Percentiles rank a stretch among this genome's conserved stretches.
Evolutionary conservation across 1,139 yeast species (phyloP).

Genomic region (Scheffersomyces lignicola): DNA sequence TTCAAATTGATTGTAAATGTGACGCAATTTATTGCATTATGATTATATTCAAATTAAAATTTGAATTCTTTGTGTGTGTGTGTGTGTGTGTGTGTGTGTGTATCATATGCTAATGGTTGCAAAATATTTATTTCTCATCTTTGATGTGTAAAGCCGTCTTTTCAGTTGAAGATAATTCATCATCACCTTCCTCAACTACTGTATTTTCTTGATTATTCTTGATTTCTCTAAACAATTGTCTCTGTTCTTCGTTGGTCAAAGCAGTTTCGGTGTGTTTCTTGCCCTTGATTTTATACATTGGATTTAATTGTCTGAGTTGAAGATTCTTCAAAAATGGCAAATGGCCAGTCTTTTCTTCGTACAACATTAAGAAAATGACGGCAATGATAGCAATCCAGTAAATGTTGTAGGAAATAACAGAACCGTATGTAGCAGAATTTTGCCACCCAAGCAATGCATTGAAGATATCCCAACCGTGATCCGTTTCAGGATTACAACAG

Average conservation of each 20-base stretch:
- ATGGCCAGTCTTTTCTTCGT: constrained; percentile 60
- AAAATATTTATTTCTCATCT: no score
- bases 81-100: constrained; percentile 16
- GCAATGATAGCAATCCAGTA: constrained; percentile 73
- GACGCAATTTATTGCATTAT: no score
- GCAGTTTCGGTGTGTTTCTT: constrained; percentile 56
- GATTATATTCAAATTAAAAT: no score
- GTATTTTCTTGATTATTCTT: constrained; percentile 17
- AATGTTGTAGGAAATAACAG: constrained; percentile 77
- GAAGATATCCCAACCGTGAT: constrained; percentile 92
- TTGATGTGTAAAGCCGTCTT: constrained; percentile 1
- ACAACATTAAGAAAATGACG: constrained; percentile 59
- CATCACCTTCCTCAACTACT: constrained; percentile 4
- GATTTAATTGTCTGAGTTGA: constrained; percentile 59
- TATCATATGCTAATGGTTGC: neutral
- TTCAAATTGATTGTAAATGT: no score
- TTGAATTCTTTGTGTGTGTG: neutral
- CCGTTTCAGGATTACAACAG: constrained; percentile 88
- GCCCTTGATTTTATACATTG: constrained; percentile 68
- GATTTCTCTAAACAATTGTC: constrained; percentile 50
- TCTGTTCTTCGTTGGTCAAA: constrained; percentile 52
- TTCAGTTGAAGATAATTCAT: constrained; percentile 3
- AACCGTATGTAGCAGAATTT: constrained; percentile 75
- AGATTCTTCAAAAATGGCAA: constrained; percentile 46
- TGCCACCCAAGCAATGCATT: constrained; percentile 46